These are phyloP conservation scores for Chamaecrista fasciculata DNA, from an alignment of 306 rosid species.

Conservation along the genomic window DNA sequence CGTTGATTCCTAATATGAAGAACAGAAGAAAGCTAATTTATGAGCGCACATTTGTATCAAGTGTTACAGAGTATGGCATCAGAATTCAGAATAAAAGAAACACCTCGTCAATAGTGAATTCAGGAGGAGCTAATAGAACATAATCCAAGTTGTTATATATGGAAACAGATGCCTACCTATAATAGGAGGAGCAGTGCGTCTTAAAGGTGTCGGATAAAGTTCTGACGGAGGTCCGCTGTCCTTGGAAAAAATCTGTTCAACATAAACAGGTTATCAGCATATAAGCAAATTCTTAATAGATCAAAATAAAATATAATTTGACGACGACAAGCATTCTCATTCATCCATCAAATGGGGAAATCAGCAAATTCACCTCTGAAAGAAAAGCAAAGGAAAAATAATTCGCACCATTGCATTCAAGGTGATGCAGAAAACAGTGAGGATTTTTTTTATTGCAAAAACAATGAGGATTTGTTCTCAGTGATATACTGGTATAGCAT, in stretches of 20 bases:
- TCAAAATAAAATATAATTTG: background rate
- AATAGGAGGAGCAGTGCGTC: constrained; percentile 31
- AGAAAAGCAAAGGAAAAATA: background rate
- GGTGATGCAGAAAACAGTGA: background rate
- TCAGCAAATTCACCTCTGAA: background rate
- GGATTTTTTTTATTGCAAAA: no score
- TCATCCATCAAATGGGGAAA: constrained; percentile 8
- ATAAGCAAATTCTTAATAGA: background rate
- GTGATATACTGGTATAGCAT: background rate
- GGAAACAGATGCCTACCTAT: constrained; percentile 35
- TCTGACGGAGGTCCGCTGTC: constrained; percentile 49
- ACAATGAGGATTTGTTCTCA: no score
- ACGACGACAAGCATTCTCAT: background rate
- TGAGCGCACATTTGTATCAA: background rate
- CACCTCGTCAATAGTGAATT: background rate
- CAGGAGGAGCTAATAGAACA: constrained; percentile 1
- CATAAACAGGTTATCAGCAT: constrained; percentile 20
- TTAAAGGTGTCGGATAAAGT: constrained; percentile 27
- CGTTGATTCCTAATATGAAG: constrained; percentile 40
- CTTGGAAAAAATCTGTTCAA: constrained; percentile 67
- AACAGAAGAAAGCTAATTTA: constrained; percentile 16
- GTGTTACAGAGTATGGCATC: background rate
- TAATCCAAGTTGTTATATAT: constrained; percentile 6
- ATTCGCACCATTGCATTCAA: background rate
- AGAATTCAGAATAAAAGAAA: background rate